Evolutionary conservation across 495 filamentous ascomycete species (phyloP), one percentile per base, ranked within the genome.

Genomic region (Tuber indicum): DNA sequence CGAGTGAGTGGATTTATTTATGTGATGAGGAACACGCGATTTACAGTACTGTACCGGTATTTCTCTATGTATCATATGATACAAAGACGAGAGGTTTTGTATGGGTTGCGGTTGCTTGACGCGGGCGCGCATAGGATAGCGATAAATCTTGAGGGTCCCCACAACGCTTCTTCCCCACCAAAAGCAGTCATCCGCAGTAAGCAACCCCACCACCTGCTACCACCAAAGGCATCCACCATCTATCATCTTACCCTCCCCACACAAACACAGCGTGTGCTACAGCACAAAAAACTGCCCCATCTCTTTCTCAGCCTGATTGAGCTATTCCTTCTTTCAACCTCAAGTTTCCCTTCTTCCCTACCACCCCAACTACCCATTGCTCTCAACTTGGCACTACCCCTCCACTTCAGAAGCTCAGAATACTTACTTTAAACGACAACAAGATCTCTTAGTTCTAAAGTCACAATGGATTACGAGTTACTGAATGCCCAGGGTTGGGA

Each of bases 401-500:
- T 66, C 58, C 58, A 36, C 16, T 66, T 36, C 12, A 16, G 26
- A 36, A 62, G 36, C 58, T 17, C 26, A 66, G 12, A 4, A 17
- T 17, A 66, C 58, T 36, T 8, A 66, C 58, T 14, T 16, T 32
- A 62, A 23, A 66, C 58, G 26, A 7, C 26, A 26, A 4, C 26
- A 66, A 19, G 17, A 36, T 19, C 2, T 17, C 12, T 4, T 36
- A 7, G 26, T 17, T 12, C 26, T 14, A 36, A 36, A 19, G 26
- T 43, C 49, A 1, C 70, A 12, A 78, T 78, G 75, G 77, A 79
- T 74, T 79, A 78, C 66, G 77, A 79, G 43, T 79, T 79, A 39
- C 70, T 71, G 58, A 79, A 79, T 44, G 77, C 77, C n/a, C 70
- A 62, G 26, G 49, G 71, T 9, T 79, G 77, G 77, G 77, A 36